Evolutionary conservation across 371 early-diverging fungal species (phyloP), one percentile per base, ranked within the genome.

Genomic region (Lichtheimia ornata): DNA sequence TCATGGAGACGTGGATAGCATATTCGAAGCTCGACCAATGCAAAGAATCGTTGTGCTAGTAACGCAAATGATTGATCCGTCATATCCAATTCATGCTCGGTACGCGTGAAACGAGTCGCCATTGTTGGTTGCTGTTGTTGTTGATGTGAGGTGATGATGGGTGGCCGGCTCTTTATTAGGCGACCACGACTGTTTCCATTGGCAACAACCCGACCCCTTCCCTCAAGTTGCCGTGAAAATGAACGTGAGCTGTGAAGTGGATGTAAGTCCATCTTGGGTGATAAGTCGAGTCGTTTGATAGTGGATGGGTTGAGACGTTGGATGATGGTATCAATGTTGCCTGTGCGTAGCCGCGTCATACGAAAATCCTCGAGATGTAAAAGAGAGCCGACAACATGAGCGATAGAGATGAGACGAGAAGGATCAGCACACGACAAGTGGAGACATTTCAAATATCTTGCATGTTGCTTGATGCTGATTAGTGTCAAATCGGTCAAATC

Each of bases 361-460:
- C 78, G 60, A 45, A 77, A 77, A 56, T 77, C 78, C n/a, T 56
- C 42, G 3, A 77, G 35, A 0, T 61, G 0, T 3, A 47, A 50
- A n/a, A 77, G 20, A 20, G 44, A 45, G 1, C 45, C 27, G 12
- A 77, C 20, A 0, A 65, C 58, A n/a, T 53, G 67, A 14, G 62
- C 52, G 9, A 77, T 56, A 15, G 58, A 58, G 0, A 55, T 30
- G n/a, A 77, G 17, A 25, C 59, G 20, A 6, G 42, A 25, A 7
- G 67, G 67, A 20, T 70, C 73, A 13, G 55, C 60, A 18, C 74
- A 74, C 0, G 78, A 74, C 2, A 77, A 54, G 53, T 77, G 75
- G 44, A 77, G 66, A 43, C 66, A 70, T 40, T 56, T 43, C 3
- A 77, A 28, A 0, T 56, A 22, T 15, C 50, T 55, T 5, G 71